A percentile compares a stretch with the other conserved stretches of the same genome.
Evolutionary conservation across 116 monocot species (phyloP).

Genomic region (Dioscorea cayenensis): DNA sequence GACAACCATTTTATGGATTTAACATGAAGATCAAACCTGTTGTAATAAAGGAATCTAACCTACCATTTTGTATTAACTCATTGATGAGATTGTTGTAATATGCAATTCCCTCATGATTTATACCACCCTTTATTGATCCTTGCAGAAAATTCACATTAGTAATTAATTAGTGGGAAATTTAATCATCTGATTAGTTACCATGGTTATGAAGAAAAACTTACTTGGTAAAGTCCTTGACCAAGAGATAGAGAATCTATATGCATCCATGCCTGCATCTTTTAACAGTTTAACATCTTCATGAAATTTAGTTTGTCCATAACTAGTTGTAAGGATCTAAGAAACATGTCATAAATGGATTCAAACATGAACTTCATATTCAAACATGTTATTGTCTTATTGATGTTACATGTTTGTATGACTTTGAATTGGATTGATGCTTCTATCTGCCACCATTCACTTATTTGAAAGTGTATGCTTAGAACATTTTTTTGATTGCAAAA

Average conservation of each 20-base stretch:
- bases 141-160: not conserved
- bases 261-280: slow-evolving; percentile 25
- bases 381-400: too few relatives aligned
- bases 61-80: slow-evolving; percentile 4
- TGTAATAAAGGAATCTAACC: not conserved
- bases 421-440: too few relatives aligned
- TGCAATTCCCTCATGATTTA: slow-evolving; percentile 3
- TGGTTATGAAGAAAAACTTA: not conserved
- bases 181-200: not conserved
- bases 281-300: slow-evolving; percentile 23
- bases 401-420: too few relatives aligned
- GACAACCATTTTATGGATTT: too few relatives aligned
- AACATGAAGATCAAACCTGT: too few relatives aligned
- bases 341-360: not conserved
- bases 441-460: too few relatives aligned
- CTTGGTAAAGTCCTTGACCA: slow-evolving; percentile 31
- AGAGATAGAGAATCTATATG: slow-evolving; percentile 31
- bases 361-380: not conserved
- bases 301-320: not conserved
- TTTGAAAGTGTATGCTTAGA: too few relatives aligned
- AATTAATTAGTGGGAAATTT: not conserved
- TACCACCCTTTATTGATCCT: slow-evolving; percentile 13
- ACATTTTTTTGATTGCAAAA: too few relatives aligned
- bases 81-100: slow-evolving; percentile 10
- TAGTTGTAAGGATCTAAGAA: not conserved